Base-by-base conservation (phyloP, 257 asterid species). In the Knoxia roxburghii region DNA sequence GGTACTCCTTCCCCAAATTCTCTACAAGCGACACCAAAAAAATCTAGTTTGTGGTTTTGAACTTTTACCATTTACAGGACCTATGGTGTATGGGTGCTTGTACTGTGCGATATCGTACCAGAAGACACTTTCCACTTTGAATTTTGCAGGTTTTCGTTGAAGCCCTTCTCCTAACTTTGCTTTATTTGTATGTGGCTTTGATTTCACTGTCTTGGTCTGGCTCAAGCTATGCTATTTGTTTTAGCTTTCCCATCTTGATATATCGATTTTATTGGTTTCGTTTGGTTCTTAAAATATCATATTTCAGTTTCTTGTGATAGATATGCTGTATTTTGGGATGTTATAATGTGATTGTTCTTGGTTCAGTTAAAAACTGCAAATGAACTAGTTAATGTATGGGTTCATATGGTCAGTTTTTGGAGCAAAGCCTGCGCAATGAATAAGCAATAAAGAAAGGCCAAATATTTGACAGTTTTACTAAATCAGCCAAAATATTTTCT, bases 21-120 rank as follows among this genome's bases (percentile, higher is more conserved):
- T 20, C 53, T 48, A 17, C 53, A 15, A 20, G 21, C 4, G 18
- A 20, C 24, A 4, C 8, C 17, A 1, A 17, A 12, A 33, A 17
- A n/a, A n/a, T n/a, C n/a, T n/a, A n/a, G n/a, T n/a, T 30, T 37
- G 41, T 37, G 41, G 6, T 9, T 9, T 37, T 37, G 41, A 30
- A 11, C 48, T 12, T 45, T 30, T 55, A 32, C 11, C 7, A 39
- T 66, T 71, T 58, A n/a, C 84, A 93, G 99, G 99, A 13, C 99
- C 99, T 20, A 93, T 93, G 99, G 99, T 93, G 32, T 93, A 90
- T 41, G 99, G 99, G 7, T 93, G 95, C 82, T 70, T 90, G 78
- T 93, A 88, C 64, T 93, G 99, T 67, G 78, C 99, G 10, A 77
- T 76, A 24, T 90, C 96, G 15, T 93, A 86, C 76, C 84, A 85